These are phyloP conservation scores for Nakataea oryzae DNA, from an alignment of 2,329 filamentous ascomycete species.

Conservation along the genomic window DNA sequence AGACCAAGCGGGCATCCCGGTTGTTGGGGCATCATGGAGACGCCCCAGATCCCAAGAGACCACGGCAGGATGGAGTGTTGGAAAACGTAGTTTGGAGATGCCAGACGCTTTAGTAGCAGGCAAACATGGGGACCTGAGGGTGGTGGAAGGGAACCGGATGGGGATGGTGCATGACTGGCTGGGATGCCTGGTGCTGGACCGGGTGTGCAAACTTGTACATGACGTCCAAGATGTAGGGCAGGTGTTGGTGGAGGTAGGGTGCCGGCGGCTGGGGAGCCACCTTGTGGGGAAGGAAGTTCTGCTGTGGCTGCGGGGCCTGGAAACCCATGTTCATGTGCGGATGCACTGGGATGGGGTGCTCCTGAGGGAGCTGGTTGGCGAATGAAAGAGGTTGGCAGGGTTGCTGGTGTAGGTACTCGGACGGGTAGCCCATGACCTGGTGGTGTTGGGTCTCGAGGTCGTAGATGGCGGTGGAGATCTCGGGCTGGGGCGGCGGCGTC, in stretches of 20 bases:
- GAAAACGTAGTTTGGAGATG: background rate
- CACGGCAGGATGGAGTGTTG: background rate
- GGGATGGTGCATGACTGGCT: conserved; percentile 1
- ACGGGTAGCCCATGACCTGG: conserved; percentile 22
- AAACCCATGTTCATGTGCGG: background rate
- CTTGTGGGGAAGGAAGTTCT: background rate
- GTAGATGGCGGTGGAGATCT: conserved; percentile 24
- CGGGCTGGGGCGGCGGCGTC: conserved; percentile 22
- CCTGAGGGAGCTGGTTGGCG: background rate
- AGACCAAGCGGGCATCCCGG: background rate
- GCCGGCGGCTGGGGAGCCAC: background rate
- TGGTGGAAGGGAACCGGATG: conserved; percentile 2
- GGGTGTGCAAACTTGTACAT: conserved; percentile 1
- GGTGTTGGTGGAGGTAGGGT: background rate
- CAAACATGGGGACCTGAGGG: conserved; percentile 2
- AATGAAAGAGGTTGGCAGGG: background rate
- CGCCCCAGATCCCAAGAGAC: background rate
- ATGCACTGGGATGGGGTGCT: background rate
- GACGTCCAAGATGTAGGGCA: conserved; percentile 1
- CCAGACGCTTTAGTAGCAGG: background rate
- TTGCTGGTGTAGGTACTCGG: conserved; percentile 27
- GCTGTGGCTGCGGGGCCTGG: background rate
- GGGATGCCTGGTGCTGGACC: background rate
- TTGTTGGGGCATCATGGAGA: background rate
- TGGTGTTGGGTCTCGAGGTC: conserved; percentile 32